Evolutionary conservation across 768 basidiomycete genomes (phyloP), one percentile per base, ranked within the genome.

Genomic region (Lactarius sp.): DNA sequence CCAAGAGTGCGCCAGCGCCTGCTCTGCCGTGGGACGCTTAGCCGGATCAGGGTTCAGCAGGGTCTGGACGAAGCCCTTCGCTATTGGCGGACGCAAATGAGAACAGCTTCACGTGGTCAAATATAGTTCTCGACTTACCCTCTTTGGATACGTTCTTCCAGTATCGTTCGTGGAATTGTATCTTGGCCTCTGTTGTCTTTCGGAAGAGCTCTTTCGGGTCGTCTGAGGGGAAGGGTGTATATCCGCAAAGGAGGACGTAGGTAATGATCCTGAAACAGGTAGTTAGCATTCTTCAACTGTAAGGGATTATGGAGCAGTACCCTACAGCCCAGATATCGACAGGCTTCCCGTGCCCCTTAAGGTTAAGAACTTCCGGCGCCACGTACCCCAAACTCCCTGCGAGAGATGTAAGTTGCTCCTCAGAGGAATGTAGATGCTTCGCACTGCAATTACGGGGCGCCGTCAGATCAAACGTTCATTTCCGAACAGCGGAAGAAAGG

Each of bases 271-370:
- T 95, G 67, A 3, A 31, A 47, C 0, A 22, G 12, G 1, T 7
- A 10, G 0, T 61, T 9, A 61, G 39, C n/a, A 50, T 41, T n/a
- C 3, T 12, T 10, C 5, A 8, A 18, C 13, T n/a, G 49, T 3
- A 41, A 14, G 20, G 27, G 12, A 18, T 59, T 12, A 39, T 33
- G 74, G 22, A 31, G 4, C 0, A 84, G 44, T 67, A 92, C 92
- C 96, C 97, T 5, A 86, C 87, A 34, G 88, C 86, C 97, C 97
- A 98, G 18, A 97, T 75, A 73, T 98, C 97, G 6, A 97, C 95
- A 3, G 91, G 85, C 71, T 92, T 94, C 51, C 94, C 87, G 70
- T 99, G 95, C 0, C 92, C 92, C n/a, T 79, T 73, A 68, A 88
- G 85, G 64, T 81, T 83, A 33, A 94, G 76, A 6, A 94, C 90